Percentiles rank a stretch among this genome's conserved stretches.
Conservation (phyloP, 148 eudicot species). For the Rheum nobile region DNA sequence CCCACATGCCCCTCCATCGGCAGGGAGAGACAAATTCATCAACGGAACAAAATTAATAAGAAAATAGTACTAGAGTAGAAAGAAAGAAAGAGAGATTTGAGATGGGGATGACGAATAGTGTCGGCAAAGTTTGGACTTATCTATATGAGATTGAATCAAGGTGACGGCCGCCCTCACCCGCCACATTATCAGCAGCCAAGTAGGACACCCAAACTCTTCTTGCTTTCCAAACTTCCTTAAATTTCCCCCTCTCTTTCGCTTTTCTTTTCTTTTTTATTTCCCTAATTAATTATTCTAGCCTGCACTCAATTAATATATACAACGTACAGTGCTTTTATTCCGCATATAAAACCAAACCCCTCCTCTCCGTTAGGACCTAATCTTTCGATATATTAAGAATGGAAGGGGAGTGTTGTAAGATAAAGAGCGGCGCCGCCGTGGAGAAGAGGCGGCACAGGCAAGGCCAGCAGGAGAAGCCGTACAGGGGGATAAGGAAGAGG, state of each 20-base stretch:
- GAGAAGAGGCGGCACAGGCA: neutral
- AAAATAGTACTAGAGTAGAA: neutral
- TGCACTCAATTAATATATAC: no score
- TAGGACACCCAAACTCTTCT: neutral
- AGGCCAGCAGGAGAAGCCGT: constrained; percentile 33
- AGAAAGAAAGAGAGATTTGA: neutral
- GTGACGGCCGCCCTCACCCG: constrained; percentile 2
- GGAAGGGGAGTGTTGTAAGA: neutral
- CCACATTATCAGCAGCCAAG: constrained; percentile 1
- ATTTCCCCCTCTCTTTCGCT: neutral
- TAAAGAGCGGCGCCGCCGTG: neutral
- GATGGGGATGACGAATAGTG: neutral
- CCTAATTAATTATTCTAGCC: neutral
- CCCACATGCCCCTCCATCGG: neutral
- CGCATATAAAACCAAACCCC: neutral
- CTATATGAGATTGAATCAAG: neutral
- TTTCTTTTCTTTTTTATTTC: neutral
- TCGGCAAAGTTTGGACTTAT: constrained; percentile 4
- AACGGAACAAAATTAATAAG: neutral
- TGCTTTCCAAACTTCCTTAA: neutral
- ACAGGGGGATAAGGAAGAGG: constrained; percentile 87
- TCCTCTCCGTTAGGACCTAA: no score
- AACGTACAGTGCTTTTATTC: no score
- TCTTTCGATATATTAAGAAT: neutral
- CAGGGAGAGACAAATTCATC: neutral